A percentile compares a stretch with the other conserved stretches of the same genome.
phyloP scores from a whole-genome alignment of 257 asterid species.

The Penstemon davidsonii region DNA sequence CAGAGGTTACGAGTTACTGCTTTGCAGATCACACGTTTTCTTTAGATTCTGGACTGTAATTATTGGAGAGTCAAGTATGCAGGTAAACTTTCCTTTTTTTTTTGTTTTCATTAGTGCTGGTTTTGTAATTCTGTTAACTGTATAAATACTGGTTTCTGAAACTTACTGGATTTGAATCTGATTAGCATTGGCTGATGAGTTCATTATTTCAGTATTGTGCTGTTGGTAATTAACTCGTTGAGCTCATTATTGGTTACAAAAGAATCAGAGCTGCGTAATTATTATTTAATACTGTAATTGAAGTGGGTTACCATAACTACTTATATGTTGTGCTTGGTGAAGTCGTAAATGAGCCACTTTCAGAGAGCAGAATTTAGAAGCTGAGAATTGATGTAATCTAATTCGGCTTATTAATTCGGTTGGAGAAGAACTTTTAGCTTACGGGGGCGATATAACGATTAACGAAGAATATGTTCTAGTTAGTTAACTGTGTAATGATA shows the following conservation, averaged over 20 bases:
- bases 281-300: constrained; percentile 23
- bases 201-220: background rate
- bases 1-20: constrained; percentile 43
- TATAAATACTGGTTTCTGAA: constrained; percentile 33
- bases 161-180: constrained; percentile 36
- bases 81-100: constrained; percentile 26
- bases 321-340: constrained; percentile 12
- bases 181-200: constrained; percentile 29
- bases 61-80: constrained; percentile 32
- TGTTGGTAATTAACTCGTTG: constrained; percentile 9
- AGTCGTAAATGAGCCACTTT: background rate
- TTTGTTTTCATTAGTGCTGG: constrained; percentile 27
- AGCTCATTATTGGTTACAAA: constrained; percentile 20
- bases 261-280: constrained; percentile 23
- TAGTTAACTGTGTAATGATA: constrained; percentile 19
- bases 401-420: constrained; percentile 13
- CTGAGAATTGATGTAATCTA: constrained; percentile 14
- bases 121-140: constrained; percentile 26
- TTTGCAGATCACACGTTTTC: constrained; percentile 56
- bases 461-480: constrained; percentile 14
- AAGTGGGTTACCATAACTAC: constrained; percentile 17
- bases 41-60: constrained; percentile 36
- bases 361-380: constrained; percentile 24
- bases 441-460: constrained; percentile 17
- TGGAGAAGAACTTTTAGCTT: constrained; percentile 20